Evolutionary conservation across 2,329 filamentous ascomycete species (phyloP).

Genomic region (Penicillium sp.): DNA sequence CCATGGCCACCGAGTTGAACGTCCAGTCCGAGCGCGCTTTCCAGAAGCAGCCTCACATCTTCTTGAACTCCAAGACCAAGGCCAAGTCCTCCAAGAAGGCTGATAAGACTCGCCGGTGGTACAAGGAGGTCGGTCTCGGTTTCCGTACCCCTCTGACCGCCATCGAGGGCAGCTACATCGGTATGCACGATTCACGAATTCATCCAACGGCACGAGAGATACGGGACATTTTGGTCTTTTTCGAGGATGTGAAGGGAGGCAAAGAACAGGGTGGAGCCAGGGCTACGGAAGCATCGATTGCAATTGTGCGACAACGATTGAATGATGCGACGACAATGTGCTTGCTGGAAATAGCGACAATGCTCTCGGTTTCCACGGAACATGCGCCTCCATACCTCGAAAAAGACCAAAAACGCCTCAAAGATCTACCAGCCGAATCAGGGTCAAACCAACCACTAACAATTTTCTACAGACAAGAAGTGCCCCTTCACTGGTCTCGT

Average conservation of each 20-base stretch:
- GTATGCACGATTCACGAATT: conserved; percentile 62
- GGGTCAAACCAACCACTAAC: conserved; percentile 25
- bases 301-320: background rate
- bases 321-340: background rate
- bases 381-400: background rate
- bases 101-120: conserved; percentile 95
- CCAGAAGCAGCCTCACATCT: conserved; percentile 99
- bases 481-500: conserved; percentile 99
- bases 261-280: background rate
- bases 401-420: background rate
- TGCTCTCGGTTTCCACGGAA: background rate
- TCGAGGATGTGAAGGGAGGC: conserved; percentile 8
- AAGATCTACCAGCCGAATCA: background rate
- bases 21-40: conserved; percentile 99
- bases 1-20: conserved; percentile 97
- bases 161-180: conserved; percentile 99
- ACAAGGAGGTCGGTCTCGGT: conserved; percentile 99
- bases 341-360: background rate
- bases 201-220: conserved; percentile 21
- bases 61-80: conserved; percentile 96
- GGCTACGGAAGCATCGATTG: background rate
- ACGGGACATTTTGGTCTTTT: conserved; percentile 19
- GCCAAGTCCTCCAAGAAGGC: conserved; percentile 73
- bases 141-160: conserved; percentile 98
- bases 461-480: conserved; percentile 82